Conservation (phyloP, 306 rosid species). For the Potentilla sterilis region DNA sequence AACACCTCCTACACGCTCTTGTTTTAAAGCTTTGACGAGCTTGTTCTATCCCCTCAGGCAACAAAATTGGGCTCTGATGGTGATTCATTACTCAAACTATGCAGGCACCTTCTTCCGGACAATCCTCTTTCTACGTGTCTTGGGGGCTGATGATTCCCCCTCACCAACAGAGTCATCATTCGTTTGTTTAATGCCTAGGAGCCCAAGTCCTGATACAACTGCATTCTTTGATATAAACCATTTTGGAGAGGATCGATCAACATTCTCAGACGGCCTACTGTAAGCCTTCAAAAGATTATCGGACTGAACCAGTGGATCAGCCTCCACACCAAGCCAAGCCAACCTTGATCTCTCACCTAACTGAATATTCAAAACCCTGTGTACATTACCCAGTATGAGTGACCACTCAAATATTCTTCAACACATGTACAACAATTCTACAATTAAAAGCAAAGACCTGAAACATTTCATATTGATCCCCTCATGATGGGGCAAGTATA, state of each 20-base stretch:
- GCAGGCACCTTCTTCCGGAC: slow-evolving; percentile 85
- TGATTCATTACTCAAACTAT: slow-evolving; percentile 25
- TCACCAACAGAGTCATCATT: slow-evolving; percentile 43
- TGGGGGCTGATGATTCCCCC: slow-evolving; percentile 61
- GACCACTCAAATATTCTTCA: background rate
- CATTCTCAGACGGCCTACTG: slow-evolving; percentile 67
- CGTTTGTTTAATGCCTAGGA: slow-evolving; percentile 82
- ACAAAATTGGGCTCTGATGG: slow-evolving; percentile 49
- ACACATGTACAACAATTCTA: background rate
- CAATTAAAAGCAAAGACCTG: background rate
- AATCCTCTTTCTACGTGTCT: slow-evolving; percentile 75
- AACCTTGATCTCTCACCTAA: slow-evolving; percentile 88
- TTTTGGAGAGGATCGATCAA: slow-evolving; percentile 56
- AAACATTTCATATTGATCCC: background rate
- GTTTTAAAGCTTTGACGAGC: background rate
- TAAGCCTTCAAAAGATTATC: slow-evolving; percentile 75
- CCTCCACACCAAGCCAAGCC: slow-evolving; percentile 98
- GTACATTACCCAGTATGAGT: slow-evolving; percentile 18
- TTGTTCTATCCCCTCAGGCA: slow-evolving; percentile 20
- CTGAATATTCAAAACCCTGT: slow-evolving; percentile 80
- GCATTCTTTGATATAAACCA: slow-evolving; percentile 97
- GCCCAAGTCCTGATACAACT: slow-evolving; percentile 93
- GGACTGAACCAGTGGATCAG: slow-evolving; percentile 79
- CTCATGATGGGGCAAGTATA: background rate
- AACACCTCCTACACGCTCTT: slow-evolving; percentile 8